A percentile compares a stretch with the other conserved stretches of the same genome.
Conservation (phyloP, 306 rosid genomes). For the Cicer judaicum region DNA sequence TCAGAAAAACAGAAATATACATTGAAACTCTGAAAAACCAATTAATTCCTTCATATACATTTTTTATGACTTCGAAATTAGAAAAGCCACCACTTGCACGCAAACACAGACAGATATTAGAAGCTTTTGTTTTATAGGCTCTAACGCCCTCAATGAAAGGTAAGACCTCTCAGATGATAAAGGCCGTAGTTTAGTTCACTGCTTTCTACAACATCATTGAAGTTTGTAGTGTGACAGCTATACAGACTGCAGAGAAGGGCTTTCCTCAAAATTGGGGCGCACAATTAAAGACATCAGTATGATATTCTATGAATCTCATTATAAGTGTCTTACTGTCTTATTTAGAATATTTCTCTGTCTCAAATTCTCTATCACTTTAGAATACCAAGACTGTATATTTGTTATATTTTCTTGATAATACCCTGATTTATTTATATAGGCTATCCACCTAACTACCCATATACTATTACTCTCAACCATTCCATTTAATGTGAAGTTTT, state of each 20-base stretch:
- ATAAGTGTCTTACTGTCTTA: not conserved
- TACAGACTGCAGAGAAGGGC: slow-evolving; percentile 37
- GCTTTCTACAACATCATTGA: slow-evolving; percentile 1
- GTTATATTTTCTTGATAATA: too few species aligned
- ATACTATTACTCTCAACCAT: too few species aligned
- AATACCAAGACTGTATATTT: too few species aligned
- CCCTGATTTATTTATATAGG: too few species aligned
- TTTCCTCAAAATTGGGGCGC: slow-evolving; percentile 36
- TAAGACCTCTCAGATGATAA: not conserved
- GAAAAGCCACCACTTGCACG: not conserved
- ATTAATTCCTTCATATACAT: slow-evolving; percentile 19
- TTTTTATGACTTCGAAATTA: slow-evolving; percentile 16
- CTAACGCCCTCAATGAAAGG: slow-evolving; percentile 16
- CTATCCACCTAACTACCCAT: not conserved
- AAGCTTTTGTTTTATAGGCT: slow-evolving; percentile 15
- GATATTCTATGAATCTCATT: not conserved
- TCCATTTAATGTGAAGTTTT: too few species aligned
- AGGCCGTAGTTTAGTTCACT: not conserved
- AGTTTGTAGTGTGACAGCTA: slow-evolving; percentile 14
- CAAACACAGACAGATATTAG: not conserved
- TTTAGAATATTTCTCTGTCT: not conserved
- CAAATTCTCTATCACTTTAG: not conserved
- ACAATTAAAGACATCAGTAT: slow-evolving; percentile 18
- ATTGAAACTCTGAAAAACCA: slow-evolving; percentile 34
- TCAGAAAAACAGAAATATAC: slow-evolving; percentile 20